Conservation (phyloP, 768 basidiomycete species). For the Amanita fuliginea region DNA sequence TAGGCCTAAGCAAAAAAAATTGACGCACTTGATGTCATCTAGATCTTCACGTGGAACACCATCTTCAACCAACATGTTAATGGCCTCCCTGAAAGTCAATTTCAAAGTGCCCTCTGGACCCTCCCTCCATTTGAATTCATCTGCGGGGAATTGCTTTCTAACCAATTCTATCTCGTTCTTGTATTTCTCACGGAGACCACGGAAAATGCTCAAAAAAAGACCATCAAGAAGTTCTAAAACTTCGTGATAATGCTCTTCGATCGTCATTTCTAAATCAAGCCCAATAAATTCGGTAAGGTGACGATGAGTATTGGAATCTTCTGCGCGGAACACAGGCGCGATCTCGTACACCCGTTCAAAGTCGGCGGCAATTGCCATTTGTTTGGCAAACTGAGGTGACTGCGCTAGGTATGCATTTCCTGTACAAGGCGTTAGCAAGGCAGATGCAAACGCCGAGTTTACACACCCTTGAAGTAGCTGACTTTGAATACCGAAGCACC, state of each 20-base stretch:
- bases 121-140: constrained; percentile 92
- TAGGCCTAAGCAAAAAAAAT: background rate
- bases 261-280: constrained; percentile 97
- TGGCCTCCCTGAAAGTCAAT: constrained; percentile 79
- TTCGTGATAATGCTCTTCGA: constrained; percentile 98
- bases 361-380: constrained; percentile 98
- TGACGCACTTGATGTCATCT: constrained; percentile 80
- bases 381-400: constrained; percentile 94
- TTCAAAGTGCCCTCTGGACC: constrained; percentile 82
- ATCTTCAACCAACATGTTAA: constrained; percentile 77
- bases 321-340: constrained; percentile 93
- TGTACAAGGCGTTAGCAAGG: constrained; percentile 17
- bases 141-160: constrained; percentile 83
- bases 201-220: constrained; percentile 81
- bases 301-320: constrained; percentile 93
- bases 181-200: constrained; percentile 66
- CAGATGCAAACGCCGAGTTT: background rate
- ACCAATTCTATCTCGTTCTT: constrained; percentile 75
- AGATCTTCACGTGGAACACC: constrained; percentile 68
- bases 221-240: constrained; percentile 87
- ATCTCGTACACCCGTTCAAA: constrained; percentile 99
- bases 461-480: constrained; percentile 85
- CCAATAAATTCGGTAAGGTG: constrained; percentile 99
- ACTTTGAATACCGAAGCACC: constrained; percentile 98
- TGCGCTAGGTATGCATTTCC: constrained; percentile 91